phyloP scores from a whole-genome alignment of 768 basidiomycete species.

The Kwoniella sp. region DNA sequence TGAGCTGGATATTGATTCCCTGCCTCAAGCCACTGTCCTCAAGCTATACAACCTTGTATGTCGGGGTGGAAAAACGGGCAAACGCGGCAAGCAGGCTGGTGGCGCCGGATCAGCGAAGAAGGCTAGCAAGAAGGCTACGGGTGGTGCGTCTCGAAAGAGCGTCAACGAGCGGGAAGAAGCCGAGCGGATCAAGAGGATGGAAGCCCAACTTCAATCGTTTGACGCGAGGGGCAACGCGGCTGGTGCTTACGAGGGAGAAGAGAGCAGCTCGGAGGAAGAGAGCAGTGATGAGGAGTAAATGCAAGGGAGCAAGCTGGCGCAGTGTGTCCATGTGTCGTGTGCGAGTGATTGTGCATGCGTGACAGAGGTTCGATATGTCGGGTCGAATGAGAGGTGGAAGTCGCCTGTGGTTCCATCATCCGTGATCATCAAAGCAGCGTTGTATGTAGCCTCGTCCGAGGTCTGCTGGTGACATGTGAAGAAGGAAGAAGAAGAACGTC shows the following conservation, averaged over 20 bases:
- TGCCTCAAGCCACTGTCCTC: slow-evolving; percentile 82
- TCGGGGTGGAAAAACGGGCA: slow-evolving; percentile 27
- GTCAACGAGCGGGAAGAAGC: slow-evolving; percentile 97
- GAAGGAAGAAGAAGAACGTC: no score
- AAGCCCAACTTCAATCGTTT: slow-evolving; percentile 83
- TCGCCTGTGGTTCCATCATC: background rate
- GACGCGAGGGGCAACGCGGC: slow-evolving; percentile 45
- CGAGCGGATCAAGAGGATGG: slow-evolving; percentile 88
- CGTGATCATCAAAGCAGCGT: background rate
- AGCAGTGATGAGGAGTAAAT: slow-evolving; percentile 48
- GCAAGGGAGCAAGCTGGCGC: background rate
- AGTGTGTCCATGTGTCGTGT: no score
- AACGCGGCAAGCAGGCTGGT: slow-evolving; percentile 57
- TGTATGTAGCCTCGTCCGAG: background rate
- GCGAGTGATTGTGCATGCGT: background rate
- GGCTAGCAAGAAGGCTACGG: slow-evolving; percentile 61
- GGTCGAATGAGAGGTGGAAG: background rate
- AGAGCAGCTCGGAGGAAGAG: slow-evolving; percentile 46
- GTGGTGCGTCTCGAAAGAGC: slow-evolving; percentile 87
- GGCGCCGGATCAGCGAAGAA: slow-evolving; percentile 33
- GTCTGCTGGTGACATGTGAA: background rate
- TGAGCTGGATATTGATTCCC: slow-evolving; percentile 92
- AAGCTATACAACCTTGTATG: slow-evolving; percentile 96
- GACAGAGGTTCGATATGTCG: background rate
- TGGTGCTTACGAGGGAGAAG: slow-evolving; percentile 32